Evolutionary conservation across 371 early-diverging fungal genomes (phyloP), one percentile per base, ranked within the genome.

Genomic region (Lichtheimia corymbifera): DNA sequence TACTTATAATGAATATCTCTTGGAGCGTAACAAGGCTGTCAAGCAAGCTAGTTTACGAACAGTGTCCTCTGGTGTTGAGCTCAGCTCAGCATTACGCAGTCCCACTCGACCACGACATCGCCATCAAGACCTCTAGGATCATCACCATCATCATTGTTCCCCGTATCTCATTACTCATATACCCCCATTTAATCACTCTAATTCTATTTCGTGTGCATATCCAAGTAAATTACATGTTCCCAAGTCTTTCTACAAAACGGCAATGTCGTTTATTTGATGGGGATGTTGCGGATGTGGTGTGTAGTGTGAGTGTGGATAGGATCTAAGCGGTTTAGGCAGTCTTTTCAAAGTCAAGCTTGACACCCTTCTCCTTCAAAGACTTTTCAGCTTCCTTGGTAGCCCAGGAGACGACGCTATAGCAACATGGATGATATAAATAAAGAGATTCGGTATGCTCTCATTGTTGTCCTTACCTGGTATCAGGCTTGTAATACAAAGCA

Each of bases 401-500:
- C 81, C 81, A 80, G 52, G 81, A 68, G 43, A 70, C 63, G 55
- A 81, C 67, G 61, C 78, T 81, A 67, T 4, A 55, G 2, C 35
- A 51, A 47, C 5, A 51, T 17, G 12, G 40, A 58, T 47, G 22
- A 22, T 30, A 30, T 30, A 7, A 56, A 51, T 25, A 20, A 20
- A 28, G 35, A 18, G 50, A 4, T 58, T 50, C 6, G 3, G 13
- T 44, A 14, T 11, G n/a, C 28, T 41, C 41, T 50, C 9, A 50
- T 25, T 18, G 53, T 44, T 35, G 25, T 35, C n/a, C 11, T 64
- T 80, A 84, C 87, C 83, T 85, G 56, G 83, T 83, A 68, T 89
- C 85, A 59, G 89, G 89, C 77, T 86, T 86, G 76, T 89, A 89
- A 68, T 82, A 80, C 59, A 83, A 65, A 30, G 76, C 66, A 58